Conservation (phyloP, 1,284 basidiomycete genomes). For the Tetrapyrgos nigripes region DNA sequence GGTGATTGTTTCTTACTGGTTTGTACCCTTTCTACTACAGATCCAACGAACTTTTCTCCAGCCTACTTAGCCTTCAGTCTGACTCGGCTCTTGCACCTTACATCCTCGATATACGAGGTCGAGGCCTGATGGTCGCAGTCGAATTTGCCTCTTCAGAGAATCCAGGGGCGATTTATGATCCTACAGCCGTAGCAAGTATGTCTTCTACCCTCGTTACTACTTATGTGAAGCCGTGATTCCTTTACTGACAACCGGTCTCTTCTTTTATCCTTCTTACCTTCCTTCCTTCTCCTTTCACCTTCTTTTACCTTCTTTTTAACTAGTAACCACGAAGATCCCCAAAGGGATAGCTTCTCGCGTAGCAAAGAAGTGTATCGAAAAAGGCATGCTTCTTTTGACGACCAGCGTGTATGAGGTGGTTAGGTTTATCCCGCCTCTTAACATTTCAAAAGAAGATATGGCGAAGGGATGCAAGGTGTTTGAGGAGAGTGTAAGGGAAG, state of each 20-base stretch:
- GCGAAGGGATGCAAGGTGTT: slow-evolving; percentile 51
- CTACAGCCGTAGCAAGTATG: no score
- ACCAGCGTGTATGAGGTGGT: slow-evolving; percentile 83
- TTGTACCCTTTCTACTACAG: slow-evolving; percentile 39
- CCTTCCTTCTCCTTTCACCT: no score
- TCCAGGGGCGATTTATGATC: slow-evolving; percentile 47
- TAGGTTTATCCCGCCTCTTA: slow-evolving; percentile 49
- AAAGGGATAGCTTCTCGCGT: slow-evolving; percentile 78
- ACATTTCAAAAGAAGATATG: slow-evolving; percentile 48
- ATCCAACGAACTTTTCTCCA: slow-evolving; percentile 74
- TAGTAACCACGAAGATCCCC: slow-evolving; percentile 50
- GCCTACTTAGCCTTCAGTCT: slow-evolving; percentile 60
- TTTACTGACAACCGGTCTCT: no score
- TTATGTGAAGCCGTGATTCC: no score
- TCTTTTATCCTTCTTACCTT: no score
- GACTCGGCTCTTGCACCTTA: slow-evolving; percentile 57
- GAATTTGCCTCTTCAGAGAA: slow-evolving; percentile 75
- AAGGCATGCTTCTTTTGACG: slow-evolving; percentile 82
- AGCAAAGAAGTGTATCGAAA: slow-evolving; percentile 82
- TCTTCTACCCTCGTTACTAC: no score
- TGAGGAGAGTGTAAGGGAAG: slow-evolving; percentile 48
- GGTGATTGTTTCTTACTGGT: slow-evolving; percentile 13
- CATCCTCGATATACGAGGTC: slow-evolving; percentile 81
- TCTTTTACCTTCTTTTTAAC: background rate
- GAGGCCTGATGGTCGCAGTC: slow-evolving; percentile 82